phyloP scores from a whole-genome alignment of 176 grass and related monocot species.

The Aegilops longissima region DNA sequence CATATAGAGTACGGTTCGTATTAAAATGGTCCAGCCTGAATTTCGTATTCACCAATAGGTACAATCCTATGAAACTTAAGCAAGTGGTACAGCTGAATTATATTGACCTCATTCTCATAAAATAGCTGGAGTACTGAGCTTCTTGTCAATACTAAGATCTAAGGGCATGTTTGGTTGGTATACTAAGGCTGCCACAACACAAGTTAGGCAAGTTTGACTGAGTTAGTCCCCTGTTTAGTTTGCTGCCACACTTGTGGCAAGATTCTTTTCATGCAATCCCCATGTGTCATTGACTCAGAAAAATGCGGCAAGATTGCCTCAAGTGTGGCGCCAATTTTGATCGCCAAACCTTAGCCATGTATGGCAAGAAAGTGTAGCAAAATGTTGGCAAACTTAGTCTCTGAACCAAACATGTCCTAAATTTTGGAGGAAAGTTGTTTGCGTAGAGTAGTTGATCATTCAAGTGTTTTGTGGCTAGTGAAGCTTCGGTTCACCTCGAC shows the following conservation, averaged over 20 bases:
- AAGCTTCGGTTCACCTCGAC: slow-evolving; percentile 12
- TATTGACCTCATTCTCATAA: neutral
- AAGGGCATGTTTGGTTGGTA: neutral
- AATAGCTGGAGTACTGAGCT: slow-evolving; percentile 8
- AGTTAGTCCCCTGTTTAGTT: too few species aligned
- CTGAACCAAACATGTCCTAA: neutral
- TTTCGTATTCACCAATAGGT: slow-evolving; percentile 17
- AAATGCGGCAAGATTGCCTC: neutral
- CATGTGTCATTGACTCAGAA: too few species aligned
- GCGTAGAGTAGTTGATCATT: neutral
- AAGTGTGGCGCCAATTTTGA: too few species aligned
- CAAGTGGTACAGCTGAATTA: neutral
- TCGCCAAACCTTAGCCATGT: too few species aligned
- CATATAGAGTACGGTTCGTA: neutral
- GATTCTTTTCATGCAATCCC: too few species aligned
- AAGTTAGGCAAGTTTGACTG: too few species aligned
- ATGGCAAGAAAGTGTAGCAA: too few species aligned
- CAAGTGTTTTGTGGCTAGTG: neutral
- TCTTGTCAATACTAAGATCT: neutral
- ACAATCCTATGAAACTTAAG: slow-evolving; percentile 27
- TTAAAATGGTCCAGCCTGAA: slow-evolving; percentile 14
- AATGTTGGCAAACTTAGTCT: too few species aligned
- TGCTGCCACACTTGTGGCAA: too few species aligned
- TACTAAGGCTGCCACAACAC: too few species aligned
- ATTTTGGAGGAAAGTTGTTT: neutral